Evolutionary conservation across 2,329 filamentous ascomycete genomes (phyloP).

Genomic region (Ceratocystis harringtonii): DNA sequence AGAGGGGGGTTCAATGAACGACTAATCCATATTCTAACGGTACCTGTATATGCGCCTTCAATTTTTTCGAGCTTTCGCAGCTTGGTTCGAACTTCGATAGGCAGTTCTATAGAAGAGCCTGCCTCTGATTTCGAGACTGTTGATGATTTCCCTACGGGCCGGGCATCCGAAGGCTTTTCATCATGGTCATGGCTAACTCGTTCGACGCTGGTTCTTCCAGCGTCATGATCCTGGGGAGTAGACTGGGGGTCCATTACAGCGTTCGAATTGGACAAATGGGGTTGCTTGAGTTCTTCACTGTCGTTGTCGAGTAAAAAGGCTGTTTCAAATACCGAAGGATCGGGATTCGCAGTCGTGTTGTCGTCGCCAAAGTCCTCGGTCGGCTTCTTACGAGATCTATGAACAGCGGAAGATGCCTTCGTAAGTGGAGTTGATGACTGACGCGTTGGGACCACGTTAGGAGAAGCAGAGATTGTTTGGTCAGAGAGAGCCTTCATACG

Average conservation of each 20-base stretch:
- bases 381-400: slow-evolving; percentile 24
- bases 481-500: slow-evolving; percentile 46
- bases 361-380: slow-evolving; percentile 23
- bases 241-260: neutral
- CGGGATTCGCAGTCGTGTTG: slow-evolving; percentile 41
- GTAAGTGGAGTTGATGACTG: slow-evolving; percentile 22
- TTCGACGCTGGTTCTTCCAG: neutral
- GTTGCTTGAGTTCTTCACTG: slow-evolving; percentile 46
- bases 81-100: slow-evolving; percentile 59
- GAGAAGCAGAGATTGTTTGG: slow-evolving; percentile 28
- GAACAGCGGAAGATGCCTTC: slow-evolving; percentile 14
- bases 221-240: neutral
- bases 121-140: slow-evolving; percentile 4
- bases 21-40: slow-evolving; percentile 14
- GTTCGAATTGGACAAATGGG: slow-evolving; percentile 19
- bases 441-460: slow-evolving; percentile 29
- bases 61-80: slow-evolving; percentile 80
- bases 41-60: slow-evolving; percentile 74
- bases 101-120: slow-evolving; percentile 37
- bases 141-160: neutral
- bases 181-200: neutral
- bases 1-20: neutral
- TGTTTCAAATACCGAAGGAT: slow-evolving; percentile 75
- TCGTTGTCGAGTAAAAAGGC: slow-evolving; percentile 68
- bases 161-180: neutral